Percentiles rank a stretch among this genome's conserved stretches.
Evolutionary conservation across 176 grass and related monocot genomes (phyloP).

Genomic region (Carex parvula): DNA sequence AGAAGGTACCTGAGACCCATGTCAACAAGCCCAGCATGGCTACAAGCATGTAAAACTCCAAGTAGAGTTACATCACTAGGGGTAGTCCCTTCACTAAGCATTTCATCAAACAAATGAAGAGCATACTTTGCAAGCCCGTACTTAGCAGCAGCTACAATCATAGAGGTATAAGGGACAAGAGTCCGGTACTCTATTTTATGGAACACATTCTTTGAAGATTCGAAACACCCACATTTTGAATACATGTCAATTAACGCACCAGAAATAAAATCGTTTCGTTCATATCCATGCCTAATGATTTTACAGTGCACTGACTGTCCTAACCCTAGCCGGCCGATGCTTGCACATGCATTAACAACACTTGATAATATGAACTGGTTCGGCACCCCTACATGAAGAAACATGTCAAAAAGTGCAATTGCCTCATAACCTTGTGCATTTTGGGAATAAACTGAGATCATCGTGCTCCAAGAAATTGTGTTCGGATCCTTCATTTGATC

Average conservation of each 20-base stretch:
- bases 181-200: slow-evolving; percentile 48
- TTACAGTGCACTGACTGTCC: slow-evolving; percentile 52
- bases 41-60: slow-evolving; percentile 64
- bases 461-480: slow-evolving; percentile 55
- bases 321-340: slow-evolving; percentile 36
- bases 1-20: slow-evolving; percentile 45
- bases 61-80: slow-evolving; percentile 69
- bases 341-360: slow-evolving; percentile 49
- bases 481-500: slow-evolving; percentile 49
- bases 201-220: slow-evolving; percentile 26
- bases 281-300: slow-evolving; percentile 37
- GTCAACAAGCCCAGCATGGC: slow-evolving; percentile 61
- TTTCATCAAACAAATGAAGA: slow-evolving; percentile 49
- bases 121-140: slow-evolving; percentile 38
- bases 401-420: slow-evolving; percentile 40
- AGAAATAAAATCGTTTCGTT: slow-evolving; percentile 40
- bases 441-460: slow-evolving; percentile 61
- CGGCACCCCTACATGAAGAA: slow-evolving; percentile 33
- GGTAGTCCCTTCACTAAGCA: slow-evolving; percentile 35
- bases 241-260: neutral
- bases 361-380: slow-evolving; percentile 82
- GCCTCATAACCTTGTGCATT: slow-evolving; percentile 54
- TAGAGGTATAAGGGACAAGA: slow-evolving; percentile 60
- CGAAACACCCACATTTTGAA: neutral
- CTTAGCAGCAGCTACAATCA: slow-evolving; percentile 61